Evolutionary conservation across 441 rosid species (phyloP), one percentile per base, ranked within the genome.

Genomic region (Gossypium davidsonii): DNA sequence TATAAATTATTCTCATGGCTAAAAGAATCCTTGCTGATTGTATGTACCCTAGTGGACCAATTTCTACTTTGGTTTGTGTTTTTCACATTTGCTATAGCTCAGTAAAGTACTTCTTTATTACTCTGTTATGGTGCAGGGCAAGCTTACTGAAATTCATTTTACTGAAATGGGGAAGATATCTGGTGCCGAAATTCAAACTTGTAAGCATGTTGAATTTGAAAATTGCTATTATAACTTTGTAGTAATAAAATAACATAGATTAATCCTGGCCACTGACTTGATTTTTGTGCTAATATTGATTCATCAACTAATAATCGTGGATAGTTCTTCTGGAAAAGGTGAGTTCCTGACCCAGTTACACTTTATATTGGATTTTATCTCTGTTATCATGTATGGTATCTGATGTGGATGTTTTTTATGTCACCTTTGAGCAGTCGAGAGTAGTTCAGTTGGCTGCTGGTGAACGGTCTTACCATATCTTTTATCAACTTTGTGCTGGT

Each of bases 291-390:
- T 48, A 46, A 77, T 74, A 72, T 76, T 58, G 68, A 76, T 79
- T 73, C 62, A 62, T 20, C 57, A 11, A 31, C 26, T 39, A 42
- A 53, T 70, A 9, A 58, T 58, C 82, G 70, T 76, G 73, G 78
- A 65, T 63, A 96, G 99, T 89, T 85, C 80, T 96, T 77, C 85
- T 93, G 49, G 99, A 96, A 83, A 96, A 96, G 99, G 99, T 91
- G 83, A 76, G 51, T 70, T 83, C n/a, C 71, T 73, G 12, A 70
- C 58, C 51, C 18, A 60, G 71, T 52, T 60, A 55, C 67, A 51
- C 74, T 79, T 83, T 46, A 73, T 65, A 25, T 57, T 67, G 58
- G 28, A 61, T 74, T 31, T 49, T 76, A 71, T 57, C 53, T 48
- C 76, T 31, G 34, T 65, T 58, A 73, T 75, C 25, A 39, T 58